These are phyloP conservation scores for Drosera capensis DNA, from an alignment of 148 eudicot genomes.

Conservation along the genomic window DNA sequence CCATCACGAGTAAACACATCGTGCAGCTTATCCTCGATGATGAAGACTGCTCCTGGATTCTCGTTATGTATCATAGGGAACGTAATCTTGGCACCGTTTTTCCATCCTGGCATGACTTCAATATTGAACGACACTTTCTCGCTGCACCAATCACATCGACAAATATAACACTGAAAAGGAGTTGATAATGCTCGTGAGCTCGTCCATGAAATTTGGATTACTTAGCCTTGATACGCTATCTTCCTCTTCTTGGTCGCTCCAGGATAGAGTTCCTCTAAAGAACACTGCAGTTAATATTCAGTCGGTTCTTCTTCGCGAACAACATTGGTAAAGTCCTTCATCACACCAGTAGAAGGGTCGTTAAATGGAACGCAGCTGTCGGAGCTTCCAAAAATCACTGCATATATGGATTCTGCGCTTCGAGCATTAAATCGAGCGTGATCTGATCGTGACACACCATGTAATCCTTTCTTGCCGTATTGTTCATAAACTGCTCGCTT, in stretches of 20 bases:
- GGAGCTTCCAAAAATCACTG: conserved; percentile 30
- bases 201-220: not conserved
- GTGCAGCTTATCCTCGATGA: conserved; percentile 40
- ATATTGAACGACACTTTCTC: conserved; percentile 32
- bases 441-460: conserved; percentile 33
- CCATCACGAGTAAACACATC: conserved; percentile 29
- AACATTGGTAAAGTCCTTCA: no score
- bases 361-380: conserved; percentile 23
- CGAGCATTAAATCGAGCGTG: conserved; percentile 26
- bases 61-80: conserved; percentile 37
- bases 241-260: conserved; percentile 43
- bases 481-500: conserved; percentile 42
- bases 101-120: conserved; percentile 41
- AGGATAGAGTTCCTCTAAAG: conserved; percentile 33
- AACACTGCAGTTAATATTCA: conserved; percentile 24
- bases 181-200: no score
- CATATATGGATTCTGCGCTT: conserved; percentile 32
- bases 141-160: conserved; percentile 11
- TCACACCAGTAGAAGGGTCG: conserved; percentile 16
- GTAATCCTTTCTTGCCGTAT: conserved; percentile 37
- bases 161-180: no score
- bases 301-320: conserved; percentile 25
- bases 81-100: conserved; percentile 44
- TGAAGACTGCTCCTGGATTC: conserved; percentile 26
- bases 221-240: no score